phyloP scores from a whole-genome alignment of 169 alveolate genomes.

The Plasmodium sp. region DNA sequence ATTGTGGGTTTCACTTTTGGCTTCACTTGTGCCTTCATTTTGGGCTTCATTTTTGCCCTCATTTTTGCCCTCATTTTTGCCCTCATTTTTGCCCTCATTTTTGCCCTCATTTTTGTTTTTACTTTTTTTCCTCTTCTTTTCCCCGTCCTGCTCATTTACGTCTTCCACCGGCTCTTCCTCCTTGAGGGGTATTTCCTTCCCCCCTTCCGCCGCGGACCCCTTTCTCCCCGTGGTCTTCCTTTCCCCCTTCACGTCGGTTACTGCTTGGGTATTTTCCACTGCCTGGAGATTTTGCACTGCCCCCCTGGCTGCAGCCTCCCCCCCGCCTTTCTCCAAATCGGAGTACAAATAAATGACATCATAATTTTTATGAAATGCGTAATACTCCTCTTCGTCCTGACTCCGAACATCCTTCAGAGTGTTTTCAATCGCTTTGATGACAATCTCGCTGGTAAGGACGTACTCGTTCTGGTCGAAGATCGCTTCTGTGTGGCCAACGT shows the following conservation, averaged over 20 bases:
- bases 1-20: not conserved
- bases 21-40: too few relatives aligned
- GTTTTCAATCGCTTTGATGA: constrained; percentile 21
- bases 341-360: constrained; percentile 67
- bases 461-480: constrained; percentile 15
- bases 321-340: not conserved
- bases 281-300: too few relatives aligned
- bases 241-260: not conserved
- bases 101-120: not conserved
- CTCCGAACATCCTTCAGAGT: constrained; percentile 2
- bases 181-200: not conserved
- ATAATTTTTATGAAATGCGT: constrained; percentile 39
- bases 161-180: not conserved
- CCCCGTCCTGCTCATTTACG: not conserved
- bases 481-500: not conserved
- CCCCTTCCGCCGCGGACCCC: not conserved
- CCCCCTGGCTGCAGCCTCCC: not conserved
- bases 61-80: not conserved
- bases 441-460: constrained; percentile 28
- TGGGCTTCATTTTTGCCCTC: too few relatives aligned
- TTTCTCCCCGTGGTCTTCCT: not conserved
- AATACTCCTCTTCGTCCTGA: constrained; percentile 45
- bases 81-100: not conserved
- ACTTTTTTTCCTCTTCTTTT: not conserved
- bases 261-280: not conserved